phyloP scores from a whole-genome alignment of 768 basidiomycete species.

The Lanmaoa rubissima region DNA sequence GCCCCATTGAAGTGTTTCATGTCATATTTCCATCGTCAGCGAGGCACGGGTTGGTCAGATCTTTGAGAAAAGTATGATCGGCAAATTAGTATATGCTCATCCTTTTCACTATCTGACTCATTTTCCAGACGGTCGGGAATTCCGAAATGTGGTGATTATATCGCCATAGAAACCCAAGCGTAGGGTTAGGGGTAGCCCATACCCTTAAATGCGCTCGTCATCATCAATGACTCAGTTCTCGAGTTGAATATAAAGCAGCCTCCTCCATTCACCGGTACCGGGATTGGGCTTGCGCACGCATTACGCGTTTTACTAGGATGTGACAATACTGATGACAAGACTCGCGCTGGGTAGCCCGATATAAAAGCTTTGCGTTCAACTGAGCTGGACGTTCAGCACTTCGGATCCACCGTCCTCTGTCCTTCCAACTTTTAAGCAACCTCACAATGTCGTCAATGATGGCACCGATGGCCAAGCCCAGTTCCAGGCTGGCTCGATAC shows the following conservation, averaged over 20 bases:
- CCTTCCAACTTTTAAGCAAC: neutral
- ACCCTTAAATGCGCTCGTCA: neutral
- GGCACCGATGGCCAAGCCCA: constrained; percentile 25
- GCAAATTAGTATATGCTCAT: neutral
- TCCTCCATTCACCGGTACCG: neutral
- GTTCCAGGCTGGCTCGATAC: constrained; percentile 32
- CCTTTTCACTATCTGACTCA: neutral
- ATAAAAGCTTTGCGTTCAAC: neutral
- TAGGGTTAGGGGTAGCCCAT: too few relatives aligned
- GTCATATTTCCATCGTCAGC: neutral
- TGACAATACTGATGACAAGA: neutral
- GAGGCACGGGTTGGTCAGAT: neutral
- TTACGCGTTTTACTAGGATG: neutral
- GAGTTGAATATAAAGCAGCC: neutral
- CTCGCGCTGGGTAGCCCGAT: neutral
- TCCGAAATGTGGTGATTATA: too few relatives aligned
- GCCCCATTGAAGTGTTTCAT: neutral
- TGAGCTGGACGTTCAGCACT: neutral
- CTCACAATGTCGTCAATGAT: constrained; percentile 2
- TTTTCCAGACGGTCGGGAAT: too few relatives aligned
- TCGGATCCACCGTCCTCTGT: neutral
- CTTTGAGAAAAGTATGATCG: neutral
- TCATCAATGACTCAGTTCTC: neutral
- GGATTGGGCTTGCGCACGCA: neutral
- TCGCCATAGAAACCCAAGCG: too few relatives aligned